phyloP scores from a whole-genome alignment of 257 asterid genomes.

The Solanum rostratum region DNA sequence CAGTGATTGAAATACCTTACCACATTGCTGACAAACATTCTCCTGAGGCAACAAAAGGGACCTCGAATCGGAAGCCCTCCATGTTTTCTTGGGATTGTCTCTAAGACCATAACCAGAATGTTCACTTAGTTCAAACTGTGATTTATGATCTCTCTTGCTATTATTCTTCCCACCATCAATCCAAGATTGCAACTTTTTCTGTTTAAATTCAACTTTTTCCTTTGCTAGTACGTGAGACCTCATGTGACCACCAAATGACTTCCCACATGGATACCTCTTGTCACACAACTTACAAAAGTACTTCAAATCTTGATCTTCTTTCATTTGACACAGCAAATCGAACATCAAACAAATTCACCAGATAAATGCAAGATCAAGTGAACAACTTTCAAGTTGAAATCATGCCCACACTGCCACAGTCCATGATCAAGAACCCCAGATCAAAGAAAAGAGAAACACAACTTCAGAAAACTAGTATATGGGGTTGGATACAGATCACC shows the following conservation, averaged over 20 bases:
- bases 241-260: constrained; percentile 85
- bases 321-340: constrained; percentile 17
- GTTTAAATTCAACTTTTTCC: constrained; percentile 22
- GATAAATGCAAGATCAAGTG: not conserved
- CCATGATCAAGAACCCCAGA: not conserved
- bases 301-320: constrained; percentile 42
- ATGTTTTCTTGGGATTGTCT: constrained; percentile 83
- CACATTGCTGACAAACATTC: constrained; percentile 80
- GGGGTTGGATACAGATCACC: not conserved
- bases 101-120: constrained; percentile 54
- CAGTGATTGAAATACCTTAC: constrained; percentile 78
- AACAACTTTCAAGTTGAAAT: not conserved
- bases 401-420: not conserved
- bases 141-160: constrained; percentile 8
- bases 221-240: constrained; percentile 64
- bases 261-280: constrained; percentile 71
- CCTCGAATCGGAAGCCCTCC: constrained; percentile 52
- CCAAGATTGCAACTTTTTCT: constrained; percentile 25
- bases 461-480: too few relatives aligned
- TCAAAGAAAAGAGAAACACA: not conserved
- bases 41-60: constrained; percentile 50
- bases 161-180: constrained; percentile 3
- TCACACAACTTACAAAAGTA: constrained; percentile 62
- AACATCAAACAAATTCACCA: not conserved
- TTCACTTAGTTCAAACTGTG: constrained; percentile 28